These are phyloP conservation scores for Phlyctochytrium planicorne DNA, from an alignment of 192 early-diverging fungal species.

Conservation along the genomic window DNA sequence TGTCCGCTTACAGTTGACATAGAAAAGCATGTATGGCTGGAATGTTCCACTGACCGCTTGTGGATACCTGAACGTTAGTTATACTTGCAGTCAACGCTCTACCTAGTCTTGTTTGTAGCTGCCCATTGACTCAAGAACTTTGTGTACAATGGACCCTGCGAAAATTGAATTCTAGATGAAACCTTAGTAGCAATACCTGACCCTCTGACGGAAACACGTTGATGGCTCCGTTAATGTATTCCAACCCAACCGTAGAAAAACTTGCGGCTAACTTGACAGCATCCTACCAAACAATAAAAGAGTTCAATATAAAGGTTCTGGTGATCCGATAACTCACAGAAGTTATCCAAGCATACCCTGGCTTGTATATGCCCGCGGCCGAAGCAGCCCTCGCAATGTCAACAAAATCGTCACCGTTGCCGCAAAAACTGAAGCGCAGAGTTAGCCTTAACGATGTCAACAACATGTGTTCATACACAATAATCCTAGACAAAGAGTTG, in stretches of 20 bases:
- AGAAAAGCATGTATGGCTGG: slow-evolving; percentile 2
- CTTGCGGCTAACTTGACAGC: neutral
- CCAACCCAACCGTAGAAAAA: neutral
- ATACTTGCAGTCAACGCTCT: no score
- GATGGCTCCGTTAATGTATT: neutral
- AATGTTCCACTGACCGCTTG: neutral
- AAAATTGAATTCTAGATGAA: no score
- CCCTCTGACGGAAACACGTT: slow-evolving; percentile 8
- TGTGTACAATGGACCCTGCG: no score
- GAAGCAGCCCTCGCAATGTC: neutral
- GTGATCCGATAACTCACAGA: neutral
- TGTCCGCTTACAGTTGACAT: neutral
- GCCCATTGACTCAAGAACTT: neutral
- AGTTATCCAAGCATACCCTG: neutral
- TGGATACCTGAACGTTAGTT: no score
- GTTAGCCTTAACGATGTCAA: neutral
- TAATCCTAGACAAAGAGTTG: neutral
- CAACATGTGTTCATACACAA: neutral
- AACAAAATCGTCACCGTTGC: neutral
- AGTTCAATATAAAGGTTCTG: neutral
- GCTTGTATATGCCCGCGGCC: neutral
- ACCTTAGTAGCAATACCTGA: neutral
- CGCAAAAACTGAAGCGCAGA: neutral
- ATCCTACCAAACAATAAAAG: slow-evolving; percentile 1
- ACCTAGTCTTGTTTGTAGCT: no score